A percentile compares a stretch with the other conserved stretches of the same genome.
These are phyloP conservation scores for Phytophthora melonis DNA, from an alignment of 352 stramenopile genomes.

Conservation along the genomic window DNA sequence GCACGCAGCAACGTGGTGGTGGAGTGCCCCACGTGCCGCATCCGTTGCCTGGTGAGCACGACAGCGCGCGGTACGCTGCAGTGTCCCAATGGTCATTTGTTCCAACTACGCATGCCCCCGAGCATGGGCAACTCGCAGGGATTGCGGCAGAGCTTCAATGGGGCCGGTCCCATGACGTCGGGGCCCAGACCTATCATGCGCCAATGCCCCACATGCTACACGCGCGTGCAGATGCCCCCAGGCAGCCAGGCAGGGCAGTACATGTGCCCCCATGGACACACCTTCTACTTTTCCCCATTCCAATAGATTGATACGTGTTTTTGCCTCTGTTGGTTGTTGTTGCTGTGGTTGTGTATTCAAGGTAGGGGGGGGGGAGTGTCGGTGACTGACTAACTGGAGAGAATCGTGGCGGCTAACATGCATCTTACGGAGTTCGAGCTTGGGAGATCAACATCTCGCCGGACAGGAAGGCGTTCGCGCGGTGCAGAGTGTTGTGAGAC, in stretches of 20 bases:
- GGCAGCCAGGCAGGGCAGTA: constrained; percentile 87
- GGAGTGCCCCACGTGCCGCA: constrained; percentile 76
- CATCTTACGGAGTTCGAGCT: constrained; percentile 37
- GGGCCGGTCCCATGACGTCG: constrained; percentile 23
- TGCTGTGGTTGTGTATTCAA: constrained; percentile 22
- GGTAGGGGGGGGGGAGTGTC: constrained; percentile 5
- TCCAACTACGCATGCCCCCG: constrained; percentile 75
- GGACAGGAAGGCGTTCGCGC: constrained; percentile 80
- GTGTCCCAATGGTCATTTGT: constrained; percentile 80
- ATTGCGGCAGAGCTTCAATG: constrained; percentile 48
- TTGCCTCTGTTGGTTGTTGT: neutral
- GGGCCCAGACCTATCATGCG: constrained; percentile 76
- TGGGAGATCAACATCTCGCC: constrained; percentile 77
- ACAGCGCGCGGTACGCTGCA: constrained; percentile 75
- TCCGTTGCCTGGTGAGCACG: constrained; percentile 82
- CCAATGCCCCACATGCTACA: constrained; percentile 89
- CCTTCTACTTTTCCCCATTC: constrained; percentile 86
- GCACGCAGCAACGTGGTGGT: constrained; percentile 79
- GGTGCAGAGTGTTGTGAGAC: constrained; percentile 69
- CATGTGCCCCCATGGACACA: constrained; percentile 90
- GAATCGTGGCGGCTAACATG: neutral
- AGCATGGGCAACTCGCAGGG: constrained; percentile 52
- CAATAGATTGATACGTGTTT: constrained; percentile 47
- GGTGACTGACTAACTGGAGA: constrained; percentile 1
- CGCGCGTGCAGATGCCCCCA: constrained; percentile 88